These are phyloP conservation scores for Quercus lobata DNA, from an alignment of 331 rosid species.

Conservation along the genomic window DNA sequence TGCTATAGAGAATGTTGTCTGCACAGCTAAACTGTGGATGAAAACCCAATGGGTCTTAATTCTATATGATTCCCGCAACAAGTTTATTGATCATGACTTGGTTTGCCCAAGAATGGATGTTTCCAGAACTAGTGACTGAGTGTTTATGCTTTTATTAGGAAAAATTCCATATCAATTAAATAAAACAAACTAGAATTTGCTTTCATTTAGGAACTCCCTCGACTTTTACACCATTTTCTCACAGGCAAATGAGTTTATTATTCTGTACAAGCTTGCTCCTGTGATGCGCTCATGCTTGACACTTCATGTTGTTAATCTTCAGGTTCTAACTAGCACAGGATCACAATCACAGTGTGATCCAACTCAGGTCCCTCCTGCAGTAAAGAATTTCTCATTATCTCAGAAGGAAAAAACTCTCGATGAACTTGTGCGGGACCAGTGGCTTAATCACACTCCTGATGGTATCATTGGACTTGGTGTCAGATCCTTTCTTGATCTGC, in stretches of 20 bases:
- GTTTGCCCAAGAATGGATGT: background rate
- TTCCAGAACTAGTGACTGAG: background rate
- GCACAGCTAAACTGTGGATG: background rate
- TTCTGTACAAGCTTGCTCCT: background rate
- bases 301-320: slow-evolving; percentile 27
- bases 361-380: slow-evolving; percentile 40
- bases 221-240: background rate
- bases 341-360: slow-evolving; percentile 53
- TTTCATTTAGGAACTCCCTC: background rate
- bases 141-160: background rate
- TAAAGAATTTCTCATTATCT: slow-evolving; percentile 54
- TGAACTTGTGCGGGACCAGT: slow-evolving; percentile 66
- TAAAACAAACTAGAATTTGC: background rate
- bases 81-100: background rate
- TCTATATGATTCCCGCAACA: background rate
- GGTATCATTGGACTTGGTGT: slow-evolving; percentile 72
- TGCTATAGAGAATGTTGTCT: background rate
- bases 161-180: background rate
- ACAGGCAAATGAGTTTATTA: background rate
- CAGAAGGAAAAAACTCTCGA: slow-evolving; percentile 68
- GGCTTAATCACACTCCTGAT: slow-evolving; percentile 63
- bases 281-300: background rate
- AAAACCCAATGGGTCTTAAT: background rate
- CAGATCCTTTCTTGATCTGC: slow-evolving; percentile 87
- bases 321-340: slow-evolving; percentile 42